Evolutionary conservation across 805 yeast genomes (phyloP), one percentile per base, ranked within the genome.

Genomic region (Kodamaea kaohsiungensis): DNA sequence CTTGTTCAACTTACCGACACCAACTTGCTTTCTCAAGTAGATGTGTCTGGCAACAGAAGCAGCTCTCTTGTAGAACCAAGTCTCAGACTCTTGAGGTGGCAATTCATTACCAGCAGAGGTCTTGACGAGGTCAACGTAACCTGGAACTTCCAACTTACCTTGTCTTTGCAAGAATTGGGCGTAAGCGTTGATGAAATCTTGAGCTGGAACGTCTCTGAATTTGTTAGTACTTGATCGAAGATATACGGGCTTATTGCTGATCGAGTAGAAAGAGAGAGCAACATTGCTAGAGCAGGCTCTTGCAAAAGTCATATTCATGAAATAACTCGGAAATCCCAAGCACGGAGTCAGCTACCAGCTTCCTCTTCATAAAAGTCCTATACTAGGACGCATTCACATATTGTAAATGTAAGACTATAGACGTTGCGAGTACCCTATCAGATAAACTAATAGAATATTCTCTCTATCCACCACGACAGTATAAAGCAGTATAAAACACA

Each of bases 41-140:
- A 95, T 87, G 92, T 95, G 99, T 86, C 99, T 95, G 76, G 99
- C 99, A 79, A 92, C 91, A 59, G 99, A 93, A 74, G 99, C 99
- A 72, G 99, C 96, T 83, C 99, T 89, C 90, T 89, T 90, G 97
- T 93, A 93, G 89, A 91, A 93, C 99, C 99, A 95, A 76, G 93
- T 91, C 83, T 91, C 98, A 71, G 98, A 82, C 78, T 95, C 98
- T 84, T 93, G 98, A 79, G 99, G 99, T 79, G 99, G 99, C 79
- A 95, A 89, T 79, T 95, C 99, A 77, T 93, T 92, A 83, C 97
- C 96, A 67, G 96, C 88, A 65, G 97, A 89, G 79, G 99, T 95
- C 91, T 95, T 95, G 84, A 95, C 99, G 71, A 93, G 81, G 85
- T 95, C 99, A 79, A 95, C 98, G 89, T 92, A 95, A 80, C 97